Evolutionary conservation across 2,329 filamentous ascomycete genomes (phyloP), one percentile per base, ranked within the genome.

Genomic region (Xenoacremonium recifei): DNA sequence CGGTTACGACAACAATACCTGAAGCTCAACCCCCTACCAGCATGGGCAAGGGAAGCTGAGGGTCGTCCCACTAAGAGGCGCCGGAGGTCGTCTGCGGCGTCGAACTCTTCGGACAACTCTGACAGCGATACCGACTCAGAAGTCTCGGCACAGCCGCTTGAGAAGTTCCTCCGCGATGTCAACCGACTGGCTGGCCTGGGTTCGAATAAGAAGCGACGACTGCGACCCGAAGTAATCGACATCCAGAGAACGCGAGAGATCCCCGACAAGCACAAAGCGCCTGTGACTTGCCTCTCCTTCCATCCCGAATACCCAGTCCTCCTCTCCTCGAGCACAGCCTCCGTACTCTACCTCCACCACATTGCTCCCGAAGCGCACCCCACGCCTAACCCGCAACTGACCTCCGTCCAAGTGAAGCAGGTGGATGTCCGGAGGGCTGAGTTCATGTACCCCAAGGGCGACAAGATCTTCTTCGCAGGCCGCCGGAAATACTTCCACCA

Each of bases 171-270:
- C 17, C 87, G 89, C 61, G 82, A 88, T 54, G 81, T 85, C 23
- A 79, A 79, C 36, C 77, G 81, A 25, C 73, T 96, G 36, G 82
- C 79, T 21, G 75, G 74, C 13, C 60, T 68, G 17, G 71, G 70
- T 16, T 68, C 68, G 4, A 57, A 69, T 16, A 87, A 81, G 64
- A 79, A 78, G 61, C 79, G 82, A 56, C 89, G 86, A 60, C 74
- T 97, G 45, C 84, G 88, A 39, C 87, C 92, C 31, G 92, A 96
- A 66, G 84, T 89, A 34, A 76, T 99, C 53, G 87, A 95, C 63
- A 95, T 99, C 48, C 89, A 95, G 64, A 82, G 89, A 56, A 82
- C 89, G 49, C 87, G 91, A 63, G 90, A 96, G 63, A 85, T 97
- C 51, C 80, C 87, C 18, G 84, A 87, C 63, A 73, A 77, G 21